A percentile compares a stretch with the other conserved stretches of the same genome.
Conservation (phyloP, 331 rosid genomes). For the Arachis monticola region DNA sequence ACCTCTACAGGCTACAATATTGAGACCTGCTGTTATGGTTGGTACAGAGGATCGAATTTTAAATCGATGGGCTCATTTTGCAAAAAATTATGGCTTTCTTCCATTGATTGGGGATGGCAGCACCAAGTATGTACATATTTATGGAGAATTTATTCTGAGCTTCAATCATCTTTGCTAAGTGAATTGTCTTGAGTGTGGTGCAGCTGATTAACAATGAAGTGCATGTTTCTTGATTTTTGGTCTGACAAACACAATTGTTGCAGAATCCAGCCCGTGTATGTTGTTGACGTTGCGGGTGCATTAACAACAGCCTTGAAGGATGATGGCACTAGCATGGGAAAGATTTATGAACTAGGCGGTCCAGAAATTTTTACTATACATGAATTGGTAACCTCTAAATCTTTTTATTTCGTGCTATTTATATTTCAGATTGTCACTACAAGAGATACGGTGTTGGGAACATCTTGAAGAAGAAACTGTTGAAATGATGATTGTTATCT, state of each 20-base stretch:
- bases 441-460: not conserved
- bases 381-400: conserved; percentile 64
- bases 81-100: conserved; percentile 77
- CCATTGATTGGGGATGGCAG: conserved; percentile 88
- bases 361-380: conserved; percentile 78
- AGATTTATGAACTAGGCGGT: conserved; percentile 90
- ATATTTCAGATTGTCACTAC: conserved; percentile 26
- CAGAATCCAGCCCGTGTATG: conserved; percentile 98
- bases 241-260: conserved; percentile 35
- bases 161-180: not conserved
- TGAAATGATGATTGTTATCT: conserved; percentile 33
- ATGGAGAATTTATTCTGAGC: conserved; percentile 27
- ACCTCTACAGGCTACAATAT: conserved; percentile 80
- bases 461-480: conserved; percentile 17
- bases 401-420: conserved; percentile 21
- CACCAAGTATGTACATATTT: conserved; percentile 73
- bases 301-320: conserved; percentile 81
- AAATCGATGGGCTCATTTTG: conserved; percentile 84
- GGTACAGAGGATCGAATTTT: conserved; percentile 96
- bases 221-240: conserved; percentile 36
- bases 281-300: conserved; percentile 87
- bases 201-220: conserved; percentile 32
- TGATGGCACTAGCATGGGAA: conserved; percentile 94
- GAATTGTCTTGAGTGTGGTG: conserved; percentile 24
- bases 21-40: conserved; percentile 80